Evolutionary conservation across 2,329 filamentous ascomycete genomes (phyloP).

Genomic region (Fusarium mexicanum): DNA sequence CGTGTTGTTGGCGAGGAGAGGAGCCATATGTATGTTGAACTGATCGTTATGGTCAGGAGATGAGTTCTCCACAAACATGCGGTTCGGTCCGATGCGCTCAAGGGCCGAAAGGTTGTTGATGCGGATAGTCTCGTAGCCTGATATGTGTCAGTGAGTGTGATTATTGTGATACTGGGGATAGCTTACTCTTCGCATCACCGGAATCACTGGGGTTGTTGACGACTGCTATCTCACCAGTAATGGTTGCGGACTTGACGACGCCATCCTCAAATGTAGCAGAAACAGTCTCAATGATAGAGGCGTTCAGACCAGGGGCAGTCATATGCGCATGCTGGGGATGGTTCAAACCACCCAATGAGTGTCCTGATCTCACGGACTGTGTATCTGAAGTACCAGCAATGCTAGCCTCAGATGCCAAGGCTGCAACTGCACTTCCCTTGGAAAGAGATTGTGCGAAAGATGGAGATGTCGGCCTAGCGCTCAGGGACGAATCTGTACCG

Average conservation of each 20-base stretch:
- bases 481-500: slow-evolving; percentile 38
- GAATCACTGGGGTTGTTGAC: slow-evolving; percentile 71
- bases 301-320: slow-evolving; percentile 80
- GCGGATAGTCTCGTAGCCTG: slow-evolving; percentile 73
- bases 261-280: slow-evolving; percentile 84
- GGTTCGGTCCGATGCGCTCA: slow-evolving; percentile 93
- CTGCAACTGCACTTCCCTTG: slow-evolving; percentile 57
- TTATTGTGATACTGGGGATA: neutral
- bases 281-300: slow-evolving; percentile 92
- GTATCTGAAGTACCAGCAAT: slow-evolving; percentile 76
- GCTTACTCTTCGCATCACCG: slow-evolving; percentile 60
- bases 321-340: slow-evolving; percentile 85
- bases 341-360: slow-evolving; percentile 75
- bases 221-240: slow-evolving; percentile 90
- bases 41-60: slow-evolving; percentile 75
- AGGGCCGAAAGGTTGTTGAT: slow-evolving; percentile 89
- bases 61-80: slow-evolving; percentile 82
- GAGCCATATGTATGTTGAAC: slow-evolving; percentile 75
- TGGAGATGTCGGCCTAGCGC: slow-evolving; percentile 34
- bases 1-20: slow-evolving; percentile 71
- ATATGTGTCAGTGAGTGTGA: neutral
- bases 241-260: slow-evolving; percentile 73
- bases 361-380: slow-evolving; percentile 89
- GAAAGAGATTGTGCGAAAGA: slow-evolving; percentile 36
- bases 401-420: slow-evolving; percentile 71